Evolutionary conservation across 176 grass and related monocot genomes (phyloP).

Genomic region (Carex parvula): DNA sequence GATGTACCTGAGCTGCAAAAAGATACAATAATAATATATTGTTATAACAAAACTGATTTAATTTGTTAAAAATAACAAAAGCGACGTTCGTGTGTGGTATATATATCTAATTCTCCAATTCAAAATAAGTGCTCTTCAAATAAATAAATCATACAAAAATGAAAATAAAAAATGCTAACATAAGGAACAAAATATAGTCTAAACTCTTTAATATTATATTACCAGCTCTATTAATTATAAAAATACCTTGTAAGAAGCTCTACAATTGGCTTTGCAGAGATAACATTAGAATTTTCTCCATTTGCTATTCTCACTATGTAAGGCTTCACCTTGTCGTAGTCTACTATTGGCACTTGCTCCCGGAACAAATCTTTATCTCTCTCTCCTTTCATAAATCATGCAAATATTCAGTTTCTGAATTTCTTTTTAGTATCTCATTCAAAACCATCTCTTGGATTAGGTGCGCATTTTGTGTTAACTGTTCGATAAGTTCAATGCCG

Average conservation of each 20-base stretch:
- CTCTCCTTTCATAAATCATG: slow-evolving; percentile 31
- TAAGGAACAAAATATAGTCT: not conserved
- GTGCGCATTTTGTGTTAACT: slow-evolving; percentile 48
- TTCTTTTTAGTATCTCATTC: slow-evolving; percentile 43
- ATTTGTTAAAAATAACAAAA: not conserved
- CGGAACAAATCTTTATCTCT: slow-evolving; percentile 28
- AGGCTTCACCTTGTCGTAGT: slow-evolving; percentile 65
- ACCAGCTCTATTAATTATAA: not conserved
- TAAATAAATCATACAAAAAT: not conserved
- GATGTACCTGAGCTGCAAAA: slow-evolving; percentile 70
- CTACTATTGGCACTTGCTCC: slow-evolving; percentile 52
- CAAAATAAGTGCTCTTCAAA: not conserved
- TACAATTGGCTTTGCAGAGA: slow-evolving; percentile 56
- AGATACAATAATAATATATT: not conserved
- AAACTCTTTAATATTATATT: not conserved
- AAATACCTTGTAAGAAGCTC: slow-evolving; percentile 71
- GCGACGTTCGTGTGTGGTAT: not conserved
- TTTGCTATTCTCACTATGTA: slow-evolving; percentile 70
- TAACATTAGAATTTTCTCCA: slow-evolving; percentile 48
- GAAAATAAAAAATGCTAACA: not conserved
- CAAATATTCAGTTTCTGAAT: slow-evolving; percentile 57
- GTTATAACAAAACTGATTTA: not conserved
- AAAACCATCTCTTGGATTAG: slow-evolving; percentile 53
- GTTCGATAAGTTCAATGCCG: slow-evolving; percentile 50
- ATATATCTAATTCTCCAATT: not conserved